Conservation (phyloP, 2,329 filamentous ascomycete species). For the Talaromyces sp. region DNA sequence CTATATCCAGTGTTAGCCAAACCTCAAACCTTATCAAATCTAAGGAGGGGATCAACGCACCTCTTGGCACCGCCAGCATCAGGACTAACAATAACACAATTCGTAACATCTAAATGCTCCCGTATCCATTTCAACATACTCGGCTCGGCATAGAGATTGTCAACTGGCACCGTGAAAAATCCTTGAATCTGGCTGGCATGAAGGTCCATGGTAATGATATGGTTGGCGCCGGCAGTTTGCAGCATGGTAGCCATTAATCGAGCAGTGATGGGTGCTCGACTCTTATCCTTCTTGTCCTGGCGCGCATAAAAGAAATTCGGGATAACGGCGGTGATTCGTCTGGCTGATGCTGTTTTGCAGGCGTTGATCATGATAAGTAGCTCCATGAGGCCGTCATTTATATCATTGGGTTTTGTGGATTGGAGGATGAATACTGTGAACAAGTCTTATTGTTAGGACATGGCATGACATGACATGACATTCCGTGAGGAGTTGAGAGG, state of each 20-base stretch:
- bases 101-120: slow-evolving; percentile 74
- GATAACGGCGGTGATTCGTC: slow-evolving; percentile 90
- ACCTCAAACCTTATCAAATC: neutral
- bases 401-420: slow-evolving; percentile 89
- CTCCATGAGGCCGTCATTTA: slow-evolving; percentile 98
- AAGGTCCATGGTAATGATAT: slow-evolving; percentile 94
- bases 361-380: slow-evolving; percentile 97
- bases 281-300: slow-evolving; percentile 97
- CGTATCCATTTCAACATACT: slow-evolving; percentile 88
- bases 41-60: slow-evolving; percentile 37
- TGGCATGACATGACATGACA: too few species aligned
- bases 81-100: slow-evolving; percentile 90
- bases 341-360: slow-evolving; percentile 78
- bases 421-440: slow-evolving; percentile 83
- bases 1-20: slow-evolving; percentile 35
- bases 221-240: slow-evolving; percentile 87
- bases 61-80: slow-evolving; percentile 94
- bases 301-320: slow-evolving; percentile 96
- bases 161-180: slow-evolving; percentile 82
- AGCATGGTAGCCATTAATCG: slow-evolving; percentile 98
- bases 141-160: slow-evolving; percentile 89
- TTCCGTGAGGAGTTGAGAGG: slow-evolving; percentile 12
- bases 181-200: slow-evolving; percentile 93
- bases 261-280: slow-evolving; percentile 90
- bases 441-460: neutral